Evolutionary conservation across 2,329 filamentous ascomycete species (phyloP), one percentile per base, ranked within the genome.

Genomic region (Nemania serpens): DNA sequence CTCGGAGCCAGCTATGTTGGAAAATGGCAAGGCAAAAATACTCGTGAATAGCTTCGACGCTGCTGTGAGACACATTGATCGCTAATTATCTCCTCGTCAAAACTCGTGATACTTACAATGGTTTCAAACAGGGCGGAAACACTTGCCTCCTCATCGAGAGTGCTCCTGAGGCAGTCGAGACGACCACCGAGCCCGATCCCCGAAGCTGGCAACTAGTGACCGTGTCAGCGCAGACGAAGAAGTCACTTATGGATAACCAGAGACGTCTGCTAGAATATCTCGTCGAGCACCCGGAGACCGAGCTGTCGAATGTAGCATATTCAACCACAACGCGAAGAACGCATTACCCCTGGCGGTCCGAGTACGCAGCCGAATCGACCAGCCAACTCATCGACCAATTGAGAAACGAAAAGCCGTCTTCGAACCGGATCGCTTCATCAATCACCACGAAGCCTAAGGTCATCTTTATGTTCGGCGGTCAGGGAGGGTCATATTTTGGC

Each of bases 11-110:
- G n/a, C 33, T n/a, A 33, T 15, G 9, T 15, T 66, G 12, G 46
- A 53, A 10, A 17, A 17, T 17, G 41, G 22, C 2, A 62, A 52
- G 42, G 43, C 25, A 29, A 29, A 47, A 22, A 62, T 64, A 55
- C 20, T 68, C 7, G 68, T 83, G 43, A 86, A 86, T 72, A 83
- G 82, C 71, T 84, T 84, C 64, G 77, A 77, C 48, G 84, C 84
- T n/a, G 81, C 82, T 17, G 61, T 63, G 25, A 61, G 61, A 15
- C 20, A 43, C 17, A 18, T 3, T 17, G 5, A 15, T 25, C 25
- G 4, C 25, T n/a, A n/a, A n/a, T 7, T 29, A 29, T 29, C 25
- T 29, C 7, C 25, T 7, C 25, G 25, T 29, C 7, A 4, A 29
- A 29, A 29, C 7, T 29, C 7, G 25, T 29, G 3, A 7, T 29